These are phyloP conservation scores for Chloroidium sp. DNA, from an alignment of 163 green algal genomes.

Conservation along the genomic window DNA sequence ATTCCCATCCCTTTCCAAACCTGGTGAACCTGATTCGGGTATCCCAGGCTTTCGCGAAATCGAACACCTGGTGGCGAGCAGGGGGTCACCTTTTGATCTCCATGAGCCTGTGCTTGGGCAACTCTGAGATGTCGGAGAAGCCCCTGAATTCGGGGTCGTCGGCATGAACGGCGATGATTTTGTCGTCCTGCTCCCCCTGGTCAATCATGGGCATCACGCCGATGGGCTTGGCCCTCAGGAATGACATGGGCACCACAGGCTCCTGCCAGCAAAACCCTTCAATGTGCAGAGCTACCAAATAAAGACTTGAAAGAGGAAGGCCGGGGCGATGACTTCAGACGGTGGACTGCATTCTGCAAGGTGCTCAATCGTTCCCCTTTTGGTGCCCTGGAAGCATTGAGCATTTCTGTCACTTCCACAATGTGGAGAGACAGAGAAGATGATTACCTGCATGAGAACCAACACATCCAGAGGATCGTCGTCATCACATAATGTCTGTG, in stretches of 20 bases:
- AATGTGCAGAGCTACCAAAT: neutral
- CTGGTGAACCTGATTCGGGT: neutral
- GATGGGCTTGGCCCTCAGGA: constrained; percentile 82
- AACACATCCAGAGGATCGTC: constrained; percentile 87
- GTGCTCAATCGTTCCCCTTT: neutral
- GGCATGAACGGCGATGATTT: constrained; percentile 85
- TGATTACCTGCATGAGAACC: constrained; percentile 80
- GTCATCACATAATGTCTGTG: constrained; percentile 35
- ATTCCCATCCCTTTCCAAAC: neutral
- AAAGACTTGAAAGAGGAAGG: neutral
- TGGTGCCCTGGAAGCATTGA: neutral
- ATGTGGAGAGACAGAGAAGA: neutral
- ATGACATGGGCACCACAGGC: constrained; percentile 82
- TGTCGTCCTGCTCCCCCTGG: constrained; percentile 69
- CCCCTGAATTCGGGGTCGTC: constrained; percentile 90
- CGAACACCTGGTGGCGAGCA: neutral
- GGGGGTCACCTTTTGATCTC: constrained; percentile 63
- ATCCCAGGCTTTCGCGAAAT: neutral
- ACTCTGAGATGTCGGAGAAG: constrained; percentile 84
- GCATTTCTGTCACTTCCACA: neutral
- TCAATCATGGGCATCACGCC: constrained; percentile 97
- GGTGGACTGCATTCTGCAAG: neutral
- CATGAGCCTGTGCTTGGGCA: constrained; percentile 74
- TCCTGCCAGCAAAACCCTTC: constrained; percentile 45
- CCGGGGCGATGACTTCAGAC: neutral